A percentile compares a stretch with the other conserved stretches of the same genome.
These are phyloP conservation scores for Sarcocystis neurona DNA, from an alignment of 169 alveolate genomes.

Conservation along the genomic window DNA sequence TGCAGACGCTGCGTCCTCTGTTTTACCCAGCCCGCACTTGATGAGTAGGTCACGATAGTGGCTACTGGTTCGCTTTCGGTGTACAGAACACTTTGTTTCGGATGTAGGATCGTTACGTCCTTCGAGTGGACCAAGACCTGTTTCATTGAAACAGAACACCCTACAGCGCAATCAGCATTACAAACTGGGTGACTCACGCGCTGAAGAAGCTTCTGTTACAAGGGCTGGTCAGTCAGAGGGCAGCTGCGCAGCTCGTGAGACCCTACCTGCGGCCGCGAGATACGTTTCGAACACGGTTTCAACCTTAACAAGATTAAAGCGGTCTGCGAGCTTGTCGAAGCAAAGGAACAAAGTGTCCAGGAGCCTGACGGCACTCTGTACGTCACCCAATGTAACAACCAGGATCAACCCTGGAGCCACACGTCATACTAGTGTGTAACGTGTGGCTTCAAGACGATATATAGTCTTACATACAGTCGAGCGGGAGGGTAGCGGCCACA, in stretches of 20 bases:
- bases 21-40: too few species aligned
- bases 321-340: constrained; percentile 94
- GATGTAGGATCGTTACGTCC: background rate
- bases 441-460: too few species aligned
- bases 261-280: constrained; percentile 77
- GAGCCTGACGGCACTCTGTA: too few species aligned
- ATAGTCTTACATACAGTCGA: too few species aligned
- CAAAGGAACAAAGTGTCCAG: constrained; percentile 58
- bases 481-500: too few species aligned
- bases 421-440: too few species aligned
- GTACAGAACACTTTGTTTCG: background rate
- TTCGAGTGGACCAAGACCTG: background rate
- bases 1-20: too few species aligned
- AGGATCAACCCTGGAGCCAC: too few species aligned
- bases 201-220: background rate
- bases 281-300: constrained; percentile 92
- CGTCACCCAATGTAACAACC: too few species aligned
- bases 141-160: background rate
- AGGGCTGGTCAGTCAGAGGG: background rate
- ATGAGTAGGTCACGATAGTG: too few species aligned
- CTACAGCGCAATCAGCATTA: background rate
- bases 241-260: background rate
- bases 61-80: too few species aligned
- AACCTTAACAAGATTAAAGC: constrained; percentile 88
- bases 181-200: background rate